Conservation (phyloP, 306 rosid genomes). For the Inga laurina region DNA sequence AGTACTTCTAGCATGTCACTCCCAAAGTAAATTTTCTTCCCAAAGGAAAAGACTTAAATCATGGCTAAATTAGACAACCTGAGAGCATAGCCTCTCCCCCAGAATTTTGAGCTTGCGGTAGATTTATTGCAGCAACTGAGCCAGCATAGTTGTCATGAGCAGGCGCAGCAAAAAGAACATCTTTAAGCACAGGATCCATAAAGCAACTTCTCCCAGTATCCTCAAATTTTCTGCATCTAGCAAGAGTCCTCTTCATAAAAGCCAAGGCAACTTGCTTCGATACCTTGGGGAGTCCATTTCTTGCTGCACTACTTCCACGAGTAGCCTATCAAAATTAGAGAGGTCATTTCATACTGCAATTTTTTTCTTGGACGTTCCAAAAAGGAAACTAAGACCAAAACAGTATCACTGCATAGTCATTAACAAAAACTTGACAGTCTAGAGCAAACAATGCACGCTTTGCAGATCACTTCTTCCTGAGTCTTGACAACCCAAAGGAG, state of each 20-base stretch:
- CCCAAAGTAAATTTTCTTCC: constrained; percentile 27
- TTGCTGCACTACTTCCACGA: constrained; percentile 74
- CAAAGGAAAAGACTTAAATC: constrained; percentile 9
- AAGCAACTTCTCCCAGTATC: constrained; percentile 78
- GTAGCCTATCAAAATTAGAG: constrained; percentile 69
- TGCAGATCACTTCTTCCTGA: neutral
- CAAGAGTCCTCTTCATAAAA: constrained; percentile 80
- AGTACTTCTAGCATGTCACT: constrained; percentile 3
- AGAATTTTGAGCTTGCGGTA: constrained; percentile 35
- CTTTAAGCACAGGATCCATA: constrained; percentile 59
- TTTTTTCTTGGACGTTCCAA: neutral
- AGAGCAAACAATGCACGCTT: constrained; percentile 1
- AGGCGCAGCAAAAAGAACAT: constrained; percentile 54
- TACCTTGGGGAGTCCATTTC: constrained; percentile 68
- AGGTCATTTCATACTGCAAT: constrained; percentile 24
- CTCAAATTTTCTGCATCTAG: constrained; percentile 67
- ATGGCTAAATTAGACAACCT: constrained; percentile 44
- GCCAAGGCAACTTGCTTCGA: constrained; percentile 68
- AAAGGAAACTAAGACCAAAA: neutral
- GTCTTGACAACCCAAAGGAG: neutral
- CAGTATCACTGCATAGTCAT: constrained; percentile 7
- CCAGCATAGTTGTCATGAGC: constrained; percentile 40
- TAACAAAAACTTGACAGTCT: constrained; percentile 9
- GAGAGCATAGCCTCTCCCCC: constrained; percentile 38
- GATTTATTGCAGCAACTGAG: constrained; percentile 35